These are phyloP conservation scores for Oropetium thomaeum DNA, from an alignment of 176 grass and related monocot genomes.

Conservation along the genomic window DNA sequence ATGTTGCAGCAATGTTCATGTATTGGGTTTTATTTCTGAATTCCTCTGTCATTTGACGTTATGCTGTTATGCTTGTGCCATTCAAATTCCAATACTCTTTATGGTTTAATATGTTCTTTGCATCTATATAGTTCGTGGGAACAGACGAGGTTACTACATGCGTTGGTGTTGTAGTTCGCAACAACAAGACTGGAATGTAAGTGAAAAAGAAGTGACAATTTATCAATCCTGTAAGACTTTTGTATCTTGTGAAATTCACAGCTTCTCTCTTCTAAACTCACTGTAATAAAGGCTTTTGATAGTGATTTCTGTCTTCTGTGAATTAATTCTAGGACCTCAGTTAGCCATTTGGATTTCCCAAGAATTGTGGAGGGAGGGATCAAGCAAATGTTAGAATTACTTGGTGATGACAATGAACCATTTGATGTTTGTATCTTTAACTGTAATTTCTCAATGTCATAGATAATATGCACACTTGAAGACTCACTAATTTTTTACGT, in stretches of 20 bases:
- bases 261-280: not conserved
- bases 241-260: conserved; percentile 16
- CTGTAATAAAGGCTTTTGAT: not conserved
- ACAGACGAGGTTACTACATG: conserved; percentile 95
- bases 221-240: conserved; percentile 39
- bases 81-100: not conserved
- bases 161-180: conserved; percentile 72
- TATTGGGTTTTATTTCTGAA: not conserved
- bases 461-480: conserved; percentile 7
- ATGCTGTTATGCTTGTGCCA: not conserved
- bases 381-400: conserved; percentile 70
- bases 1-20: not conserved
- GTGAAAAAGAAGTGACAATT: conserved; percentile 46
- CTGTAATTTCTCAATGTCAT: conserved; percentile 10
- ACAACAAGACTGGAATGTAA: conserved; percentile 87
- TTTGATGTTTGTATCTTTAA: conserved; percentile 81
- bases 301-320: conserved; percentile 11
- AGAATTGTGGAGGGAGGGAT: conserved; percentile 65
- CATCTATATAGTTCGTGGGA: conserved; percentile 61
- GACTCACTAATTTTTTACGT: conserved; percentile 33
- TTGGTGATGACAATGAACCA: conserved; percentile 54
- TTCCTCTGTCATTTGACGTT: not conserved
- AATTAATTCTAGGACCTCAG: conserved; percentile 53
- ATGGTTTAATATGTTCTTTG: conserved; percentile 13
- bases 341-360: conserved; percentile 93